Base-by-base conservation (phyloP, 768 basidiomycete species). In the Lactarius sp. region DNA sequence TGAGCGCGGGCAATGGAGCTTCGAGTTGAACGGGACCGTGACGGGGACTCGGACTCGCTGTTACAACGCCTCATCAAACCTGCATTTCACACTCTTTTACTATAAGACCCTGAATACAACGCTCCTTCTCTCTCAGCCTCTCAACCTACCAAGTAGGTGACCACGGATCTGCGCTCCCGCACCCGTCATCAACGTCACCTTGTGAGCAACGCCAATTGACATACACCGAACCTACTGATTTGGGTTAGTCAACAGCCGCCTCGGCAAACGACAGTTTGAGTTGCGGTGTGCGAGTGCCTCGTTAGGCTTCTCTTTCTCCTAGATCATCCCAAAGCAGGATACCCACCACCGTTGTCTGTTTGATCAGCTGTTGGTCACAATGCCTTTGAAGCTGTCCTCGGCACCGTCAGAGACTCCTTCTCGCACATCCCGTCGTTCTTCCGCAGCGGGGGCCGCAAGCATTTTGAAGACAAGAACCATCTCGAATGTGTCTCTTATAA, bases 381-480 rank as follows among this genome's bases (percentile, higher is more conserved):
- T 68, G 67, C 51, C 66, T 37, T 55, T 20, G n/a, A 67, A 57
- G 47, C 59, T 22, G 39, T 44, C 62, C 20, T 60, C 57, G 12
- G 66, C 73, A 1, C 81, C 81, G 14, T 86, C 85, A 50, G 84
- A 85, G 66, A 71, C 82, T 16, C 83, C 84, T 44, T 77, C 80
- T 59, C 84, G 83, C 46, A 71, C 84, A 22, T 75, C 83, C 52
- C 76, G 81, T 44, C 75, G 79, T 60, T 80, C 81, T 56, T 80
- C 80, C 41, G 68, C 77, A 61, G 65, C 77, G n/a, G 71, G 74
- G 60, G 65, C 65, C 14, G 69, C 75, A 7, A 76, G 75, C 57
- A 69, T 75, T 58, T 74, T 77, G 9, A 86, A 86, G 73, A 79
- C 84, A 27, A 78, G 84, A 22, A 76, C 82, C 14, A 75, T 78